phyloP scores from a whole-genome alignment of 2,329 filamentous ascomycete species.

The Sclerotiophoma versabilis region DNA sequence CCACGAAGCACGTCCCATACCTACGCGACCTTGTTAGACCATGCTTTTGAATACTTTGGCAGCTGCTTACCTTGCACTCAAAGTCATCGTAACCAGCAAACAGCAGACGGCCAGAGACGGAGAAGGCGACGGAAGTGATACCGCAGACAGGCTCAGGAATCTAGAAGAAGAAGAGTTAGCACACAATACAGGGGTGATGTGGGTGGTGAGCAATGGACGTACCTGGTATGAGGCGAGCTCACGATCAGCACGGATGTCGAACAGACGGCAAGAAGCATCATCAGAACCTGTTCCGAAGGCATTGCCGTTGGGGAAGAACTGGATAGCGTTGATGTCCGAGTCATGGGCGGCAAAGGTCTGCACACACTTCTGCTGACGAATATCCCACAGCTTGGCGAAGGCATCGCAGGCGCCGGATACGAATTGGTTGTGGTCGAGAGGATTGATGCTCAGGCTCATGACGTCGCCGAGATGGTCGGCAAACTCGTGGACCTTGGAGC shows the following conservation, averaged over 20 bases:
- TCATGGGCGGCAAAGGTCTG: constrained; percentile 99
- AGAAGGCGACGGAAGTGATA: constrained; percentile 97
- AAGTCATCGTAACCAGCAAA: constrained; percentile 99
- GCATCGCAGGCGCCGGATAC: constrained; percentile 99
- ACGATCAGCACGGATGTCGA: constrained; percentile 95
- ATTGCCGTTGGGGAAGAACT: constrained; percentile 99
- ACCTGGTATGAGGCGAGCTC: constrained; percentile 70
- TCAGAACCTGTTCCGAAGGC: constrained; percentile 98
- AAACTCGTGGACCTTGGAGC: constrained; percentile 96
- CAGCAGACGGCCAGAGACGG: constrained; percentile 90
- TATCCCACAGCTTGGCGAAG: constrained; percentile 99
- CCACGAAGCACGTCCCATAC: constrained; percentile 98
- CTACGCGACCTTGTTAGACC: constrained; percentile 59
- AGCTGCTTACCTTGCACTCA: constrained; percentile 89
- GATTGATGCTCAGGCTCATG: constrained; percentile 99
- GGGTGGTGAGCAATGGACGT: background rate
- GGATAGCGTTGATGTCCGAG: constrained; percentile 98
- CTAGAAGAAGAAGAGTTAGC: constrained; percentile 58
- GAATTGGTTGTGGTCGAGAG: constrained; percentile 98
- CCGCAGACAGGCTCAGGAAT: constrained; percentile 97
- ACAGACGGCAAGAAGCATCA: constrained; percentile 94
- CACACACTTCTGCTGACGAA: constrained; percentile 95
- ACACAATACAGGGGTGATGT: constrained; percentile 13
- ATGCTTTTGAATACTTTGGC: background rate
- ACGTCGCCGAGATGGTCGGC: constrained; percentile 98